Evolutionary conservation across 1,139 yeast species (phyloP).

Genomic region (Keqinozyma sinolaborantium): DNA sequence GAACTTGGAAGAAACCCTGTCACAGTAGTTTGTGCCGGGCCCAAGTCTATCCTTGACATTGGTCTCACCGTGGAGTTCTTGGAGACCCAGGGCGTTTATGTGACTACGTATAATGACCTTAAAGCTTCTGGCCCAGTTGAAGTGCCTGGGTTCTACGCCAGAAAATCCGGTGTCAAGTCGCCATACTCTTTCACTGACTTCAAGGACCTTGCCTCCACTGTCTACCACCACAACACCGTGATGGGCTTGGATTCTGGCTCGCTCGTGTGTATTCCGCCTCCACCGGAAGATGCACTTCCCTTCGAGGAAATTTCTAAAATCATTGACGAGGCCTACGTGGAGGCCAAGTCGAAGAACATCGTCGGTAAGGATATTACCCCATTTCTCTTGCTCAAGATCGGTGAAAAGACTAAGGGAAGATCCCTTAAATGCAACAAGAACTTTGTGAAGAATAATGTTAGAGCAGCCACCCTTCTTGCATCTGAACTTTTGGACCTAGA

Average conservation of each 20-base stretch:
- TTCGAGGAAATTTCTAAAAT: constrained; percentile 49
- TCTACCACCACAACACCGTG: constrained; percentile 46
- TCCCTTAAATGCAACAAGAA: constrained; percentile 70
- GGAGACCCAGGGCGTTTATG: constrained; percentile 82
- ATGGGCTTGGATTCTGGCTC: constrained; percentile 64
- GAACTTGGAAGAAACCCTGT: constrained; percentile 83
- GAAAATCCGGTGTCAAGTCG: constrained; percentile 70
- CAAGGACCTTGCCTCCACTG: constrained; percentile 58
- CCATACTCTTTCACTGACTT: constrained; percentile 60
- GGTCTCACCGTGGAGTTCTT: constrained; percentile 78
- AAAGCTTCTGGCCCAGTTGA: constrained; percentile 18
- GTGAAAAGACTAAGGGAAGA: constrained; percentile 62
- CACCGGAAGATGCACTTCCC: constrained; percentile 57
- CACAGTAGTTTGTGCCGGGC: constrained; percentile 89
- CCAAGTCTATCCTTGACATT: constrained; percentile 81
- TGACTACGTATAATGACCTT: constrained; percentile 45
- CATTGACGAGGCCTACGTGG: constrained; percentile 55
- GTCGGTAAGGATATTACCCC: constrained; percentile 80
- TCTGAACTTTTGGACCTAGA: constrained; percentile 41
- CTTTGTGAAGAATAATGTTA: constrained; percentile 77
- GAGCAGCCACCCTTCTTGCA: constrained; percentile 66
- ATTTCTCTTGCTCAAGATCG: constrained; percentile 62
- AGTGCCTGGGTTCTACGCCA: constrained; percentile 82
- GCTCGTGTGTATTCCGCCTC: constrained; percentile 83
- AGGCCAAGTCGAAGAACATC: constrained; percentile 54